These are phyloP conservation scores for Senecio squalidus DNA, from an alignment of 140 eudicot genomes.

Conservation along the genomic window DNA sequence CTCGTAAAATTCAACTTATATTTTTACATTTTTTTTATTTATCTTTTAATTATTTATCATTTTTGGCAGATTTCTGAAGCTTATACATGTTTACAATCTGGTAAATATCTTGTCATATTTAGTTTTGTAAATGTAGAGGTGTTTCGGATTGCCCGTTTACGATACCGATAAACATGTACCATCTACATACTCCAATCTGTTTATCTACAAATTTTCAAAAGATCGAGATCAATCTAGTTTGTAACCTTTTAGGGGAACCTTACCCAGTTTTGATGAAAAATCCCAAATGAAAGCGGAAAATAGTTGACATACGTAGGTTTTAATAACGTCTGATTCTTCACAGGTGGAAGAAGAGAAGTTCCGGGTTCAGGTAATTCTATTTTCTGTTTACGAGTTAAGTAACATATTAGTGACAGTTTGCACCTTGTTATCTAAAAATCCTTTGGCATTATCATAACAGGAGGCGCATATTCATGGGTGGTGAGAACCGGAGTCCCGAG, in stretches of 20 bases:
- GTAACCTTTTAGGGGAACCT: not conserved
- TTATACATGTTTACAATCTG: constrained; percentile 59
- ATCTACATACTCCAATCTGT: too few relatives aligned
- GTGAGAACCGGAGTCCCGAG: constrained; percentile 69
- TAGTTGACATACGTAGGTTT: not conserved
- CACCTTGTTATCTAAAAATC: too few relatives aligned
- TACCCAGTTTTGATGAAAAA: not conserved
- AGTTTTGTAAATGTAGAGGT: not conserved
- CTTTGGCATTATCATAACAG: not conserved
- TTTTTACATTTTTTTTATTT: not conserved
- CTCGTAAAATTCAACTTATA: constrained; percentile 27
- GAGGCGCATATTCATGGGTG: constrained; percentile 45
- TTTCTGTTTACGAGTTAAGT: too few relatives aligned
- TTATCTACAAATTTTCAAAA: too few relatives aligned
- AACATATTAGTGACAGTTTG: too few relatives aligned
- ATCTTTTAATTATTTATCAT: not conserved
- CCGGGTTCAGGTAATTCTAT: too few relatives aligned
- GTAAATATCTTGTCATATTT: constrained; percentile 29
- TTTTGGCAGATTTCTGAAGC: constrained; percentile 84
- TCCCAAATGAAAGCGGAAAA: not conserved
- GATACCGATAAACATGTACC: too few relatives aligned
- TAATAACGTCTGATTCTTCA: constrained; percentile 4
- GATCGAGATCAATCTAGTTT: too few relatives aligned
- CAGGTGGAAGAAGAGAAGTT: too few relatives aligned
- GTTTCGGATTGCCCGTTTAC: too few relatives aligned